Percentiles rank a stretch among this genome's conserved stretches.
These are phyloP conservation scores for Melanomma pulvis-pyrius DNA, from an alignment of 495 filamentous ascomycete genomes.

Conservation along the genomic window DNA sequence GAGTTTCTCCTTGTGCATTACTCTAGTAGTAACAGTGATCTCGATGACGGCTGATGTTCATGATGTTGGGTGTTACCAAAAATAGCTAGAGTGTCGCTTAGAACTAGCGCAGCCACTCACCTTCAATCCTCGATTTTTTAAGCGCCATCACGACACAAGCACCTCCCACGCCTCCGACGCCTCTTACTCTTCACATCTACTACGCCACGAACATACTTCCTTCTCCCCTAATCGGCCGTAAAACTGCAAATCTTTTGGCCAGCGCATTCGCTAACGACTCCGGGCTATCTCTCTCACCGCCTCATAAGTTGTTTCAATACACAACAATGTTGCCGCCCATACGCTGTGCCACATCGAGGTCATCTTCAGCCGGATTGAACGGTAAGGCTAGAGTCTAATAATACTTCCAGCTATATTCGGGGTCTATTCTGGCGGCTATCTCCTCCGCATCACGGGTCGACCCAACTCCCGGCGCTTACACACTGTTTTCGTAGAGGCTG, in stretches of 20 bases:
- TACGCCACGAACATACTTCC: background rate
- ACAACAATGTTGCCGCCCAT: background rate
- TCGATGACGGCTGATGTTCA: too few relatives aligned
- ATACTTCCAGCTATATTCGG: slow-evolving; percentile 1
- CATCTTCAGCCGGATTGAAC: background rate
- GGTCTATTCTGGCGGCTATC: background rate
- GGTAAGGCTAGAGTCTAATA: background rate
- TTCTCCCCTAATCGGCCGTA: background rate
- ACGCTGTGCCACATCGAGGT: background rate
- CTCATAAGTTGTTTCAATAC: background rate
- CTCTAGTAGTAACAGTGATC: too few relatives aligned
- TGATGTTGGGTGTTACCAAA: background rate
- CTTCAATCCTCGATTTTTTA: background rate
- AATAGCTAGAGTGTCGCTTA: background rate
- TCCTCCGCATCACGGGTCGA: background rate
- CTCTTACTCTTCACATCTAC: background rate
- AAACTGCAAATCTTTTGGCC: background rate
- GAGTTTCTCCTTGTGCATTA: too few relatives aligned
- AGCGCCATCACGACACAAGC: background rate
- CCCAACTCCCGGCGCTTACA: background rate
- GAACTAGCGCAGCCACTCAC: background rate
- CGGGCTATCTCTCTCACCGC: background rate
- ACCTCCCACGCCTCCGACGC: background rate
- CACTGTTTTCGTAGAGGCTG: slow-evolving; percentile 1
- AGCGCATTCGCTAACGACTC: background rate